Conservation (phyloP, 2,329 filamentous ascomycete species). For the Penicillium digitatum region DNA sequence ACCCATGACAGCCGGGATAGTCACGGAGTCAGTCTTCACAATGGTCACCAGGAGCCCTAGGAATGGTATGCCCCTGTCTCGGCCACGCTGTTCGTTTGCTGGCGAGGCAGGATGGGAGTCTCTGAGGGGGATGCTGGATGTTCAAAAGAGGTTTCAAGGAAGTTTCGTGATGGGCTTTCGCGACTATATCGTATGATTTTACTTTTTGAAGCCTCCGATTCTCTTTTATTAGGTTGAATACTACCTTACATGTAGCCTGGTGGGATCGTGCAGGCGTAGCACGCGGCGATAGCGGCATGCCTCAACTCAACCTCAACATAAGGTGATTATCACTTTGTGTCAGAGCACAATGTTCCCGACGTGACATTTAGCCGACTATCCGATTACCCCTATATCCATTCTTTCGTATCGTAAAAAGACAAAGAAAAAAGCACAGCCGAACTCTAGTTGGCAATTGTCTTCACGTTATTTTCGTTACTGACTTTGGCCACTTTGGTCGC, state of each 20-base stretch:
- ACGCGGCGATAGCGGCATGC: too few species aligned
- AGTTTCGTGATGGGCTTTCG: neutral
- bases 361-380: too few species aligned
- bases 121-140: neutral
- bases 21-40: neutral
- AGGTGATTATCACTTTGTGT: too few species aligned
- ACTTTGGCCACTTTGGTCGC: neutral
- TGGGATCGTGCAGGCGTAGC: neutral
- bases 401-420: neutral
- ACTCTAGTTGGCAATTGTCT: neutral
- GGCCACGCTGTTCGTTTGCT: neutral
- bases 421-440: neutral
- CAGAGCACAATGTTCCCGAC: too few species aligned
- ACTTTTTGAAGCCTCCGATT: neutral
- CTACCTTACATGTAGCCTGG: neutral
- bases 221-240: neutral
- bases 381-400: too few species aligned
- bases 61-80: neutral
- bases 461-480: neutral
- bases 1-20: conserved; percentile 33
- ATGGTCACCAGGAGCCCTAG: neutral
- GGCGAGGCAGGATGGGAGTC: neutral
- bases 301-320: too few species aligned
- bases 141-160: neutral
- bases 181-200: neutral